Base-by-base conservation (phyloP, 257 asterid species). In the Capsicum rhomboideum region DNA sequence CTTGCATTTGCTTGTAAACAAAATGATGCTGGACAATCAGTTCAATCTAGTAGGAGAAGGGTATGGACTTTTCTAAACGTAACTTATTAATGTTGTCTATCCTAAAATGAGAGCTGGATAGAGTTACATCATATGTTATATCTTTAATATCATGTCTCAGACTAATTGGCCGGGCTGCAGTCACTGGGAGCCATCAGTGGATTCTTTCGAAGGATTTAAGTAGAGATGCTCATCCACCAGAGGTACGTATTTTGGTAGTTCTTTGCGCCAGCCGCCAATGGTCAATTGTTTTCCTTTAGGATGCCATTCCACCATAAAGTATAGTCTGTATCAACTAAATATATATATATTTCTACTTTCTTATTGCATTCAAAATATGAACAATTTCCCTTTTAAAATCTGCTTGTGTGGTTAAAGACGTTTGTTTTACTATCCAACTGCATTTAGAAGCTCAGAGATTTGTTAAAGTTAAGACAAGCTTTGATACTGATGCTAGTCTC, bases 31-130 rank as follows among this genome's bases (percentile, higher is more conserved):
- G 93, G 94, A 92, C 86, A 90, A 79, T 88, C 94, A 93, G 85
- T 92, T 94, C 82, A 90, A 89, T 83, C 87, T 94, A 9, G 88
- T 94, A 37, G 99, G 98, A 86, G 96, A 96, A 91, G 98, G 99
- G 99, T 95, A 93, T 49, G 80, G 10, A 67, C 46, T 3, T 6
- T 69, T 50, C 71, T 72, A 13, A 44, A 34, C 80, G 54, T 29
- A 50, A 34, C 72, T 85, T 52, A 8, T 14, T 61, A 29, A 9
- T 21, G 29, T 50, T 82, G 14, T 37, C 14, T 37, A 16, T 82
- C 50, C 12, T 66, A 20, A 66, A 50, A 66, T 8, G 16, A 37
- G 44, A 49, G 44, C 34, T 26, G 0, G 17, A 69, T 29, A 52
- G 85, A 67, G 55, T 52, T 49, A 21, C 67, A 55, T 68, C n/a